Base-by-base conservation (phyloP, 1,284 basidiomycete species). In the Ceratobasidium sp. region DNA sequence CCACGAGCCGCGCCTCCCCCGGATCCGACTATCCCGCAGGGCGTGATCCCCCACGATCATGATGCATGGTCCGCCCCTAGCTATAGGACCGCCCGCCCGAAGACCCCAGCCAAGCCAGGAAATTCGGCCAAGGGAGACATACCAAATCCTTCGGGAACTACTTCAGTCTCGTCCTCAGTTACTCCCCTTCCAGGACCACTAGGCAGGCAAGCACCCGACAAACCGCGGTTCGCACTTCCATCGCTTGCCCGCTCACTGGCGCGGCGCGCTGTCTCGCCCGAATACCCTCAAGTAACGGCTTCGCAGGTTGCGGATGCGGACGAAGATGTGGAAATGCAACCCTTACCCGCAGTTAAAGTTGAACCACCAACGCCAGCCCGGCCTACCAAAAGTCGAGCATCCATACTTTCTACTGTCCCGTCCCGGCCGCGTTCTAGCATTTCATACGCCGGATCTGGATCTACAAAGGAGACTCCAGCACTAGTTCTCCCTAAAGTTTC, bases 241-340 rank as follows among this genome's bases (percentile, higher is more conserved):
- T 48, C 48, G 16, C 29, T 22, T 27, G 3, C 48, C 34, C 71
- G 43, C 59, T 16, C 46, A 19, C n/a, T 41, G 24, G 7, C 22
- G 24, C n/a, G 19, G 1, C 59, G 58, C 27, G 58, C 71, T 9
- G 19, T 48, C 39, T 53, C 59, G 11, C 59, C 71, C 31, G 34
- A 51, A 1, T 49, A 49, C 13, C 71, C 71, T 16, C 71, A 27
- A 16, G 48, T 73, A 37, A 73, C 71, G 16, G 71, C 71, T 3
- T 73, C 71, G 37, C 71, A 73, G 24, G 31, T 73, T 19, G 71
- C 58, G 4, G 71, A 73, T n/a, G 71, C 71, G 9, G 59, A 63
- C 51, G 71, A 73, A 49, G 71, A 73, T 24, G 43, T 41, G 29
- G 46, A 51, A 16, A 31, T 58, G 29, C 58, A 8, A 24, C 27